These are phyloP conservation scores for Grammothele lineata DNA, from an alignment of 768 basidiomycete genomes.

Conservation along the genomic window DNA sequence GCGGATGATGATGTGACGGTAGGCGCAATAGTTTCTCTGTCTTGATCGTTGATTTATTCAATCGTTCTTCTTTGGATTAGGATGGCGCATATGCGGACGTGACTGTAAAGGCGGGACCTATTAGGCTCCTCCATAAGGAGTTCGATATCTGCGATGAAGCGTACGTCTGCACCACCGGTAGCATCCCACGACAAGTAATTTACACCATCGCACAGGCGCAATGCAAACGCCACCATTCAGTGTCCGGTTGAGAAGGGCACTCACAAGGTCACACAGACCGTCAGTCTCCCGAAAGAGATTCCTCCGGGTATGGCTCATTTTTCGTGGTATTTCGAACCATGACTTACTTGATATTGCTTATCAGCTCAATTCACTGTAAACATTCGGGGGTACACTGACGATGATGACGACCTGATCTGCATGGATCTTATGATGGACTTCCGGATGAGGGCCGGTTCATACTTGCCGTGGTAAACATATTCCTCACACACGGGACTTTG, in stretches of 20 bases:
- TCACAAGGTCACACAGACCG: conserved; percentile 77
- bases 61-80: conserved; percentile 39
- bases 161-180: conserved; percentile 48
- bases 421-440: conserved; percentile 79
- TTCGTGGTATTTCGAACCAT: neutral
- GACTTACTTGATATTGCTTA: neutral
- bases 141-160: conserved; percentile 95
- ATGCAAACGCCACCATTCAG: conserved; percentile 69
- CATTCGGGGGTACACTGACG: conserved; percentile 63
- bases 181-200: neutral
- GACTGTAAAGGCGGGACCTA: conserved; percentile 85
- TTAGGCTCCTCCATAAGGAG: conserved; percentile 78
- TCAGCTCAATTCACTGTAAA: conserved; percentile 81
- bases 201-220: conserved; percentile 44
- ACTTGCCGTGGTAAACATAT: conserved; percentile 24
- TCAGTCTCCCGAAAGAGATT: conserved; percentile 87
- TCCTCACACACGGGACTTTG: too few relatives aligned
- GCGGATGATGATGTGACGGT: conserved; percentile 67
- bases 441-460: conserved; percentile 32
- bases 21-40: conserved; percentile 6
- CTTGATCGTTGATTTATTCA: too few relatives aligned
- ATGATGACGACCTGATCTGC: conserved; percentile 78
- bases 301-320: conserved; percentile 71
- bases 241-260: conserved; percentile 78
- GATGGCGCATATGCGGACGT: conserved; percentile 91